A percentile compares a stretch with the other conserved stretches of the same genome.
Conservation (phyloP, 2,329 filamentous ascomycete species). For the Emmonsia crescens region DNA sequence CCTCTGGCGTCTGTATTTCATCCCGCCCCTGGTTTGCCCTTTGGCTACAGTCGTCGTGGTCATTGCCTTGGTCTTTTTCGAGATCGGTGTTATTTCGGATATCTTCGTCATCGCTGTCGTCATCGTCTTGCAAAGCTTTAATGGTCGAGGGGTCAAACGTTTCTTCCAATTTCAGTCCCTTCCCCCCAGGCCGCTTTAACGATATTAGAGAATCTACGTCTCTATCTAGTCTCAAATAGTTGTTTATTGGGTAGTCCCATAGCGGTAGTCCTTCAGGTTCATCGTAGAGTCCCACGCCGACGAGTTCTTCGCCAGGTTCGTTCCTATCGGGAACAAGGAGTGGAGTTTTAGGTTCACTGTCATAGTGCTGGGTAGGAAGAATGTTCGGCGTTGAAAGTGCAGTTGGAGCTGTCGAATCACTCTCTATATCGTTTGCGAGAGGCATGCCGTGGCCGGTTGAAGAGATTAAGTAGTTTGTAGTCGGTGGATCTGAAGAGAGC, state of each 20-base stretch:
- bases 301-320: slow-evolving; percentile 57
- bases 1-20: slow-evolving; percentile 2
- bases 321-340: slow-evolving; percentile 41
- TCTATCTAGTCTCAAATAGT: neutral
- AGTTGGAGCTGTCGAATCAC: slow-evolving; percentile 11
- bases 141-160: slow-evolving; percentile 57
- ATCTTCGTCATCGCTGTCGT: slow-evolving; percentile 48
- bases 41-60: neutral
- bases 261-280: slow-evolving; percentile 47
- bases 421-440: neutral
- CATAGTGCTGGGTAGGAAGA: slow-evolving; percentile 27
- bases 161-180: slow-evolving; percentile 71
- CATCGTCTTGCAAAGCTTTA: slow-evolving; percentile 32
- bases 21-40: neutral
- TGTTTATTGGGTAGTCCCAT: slow-evolving; percentile 40
- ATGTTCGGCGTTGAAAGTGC: slow-evolving; percentile 30
- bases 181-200: slow-evolving; percentile 49
- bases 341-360: slow-evolving; percentile 16
- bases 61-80: neutral
- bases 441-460: neutral
- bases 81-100: slow-evolving; percentile 41
- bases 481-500: neutral
- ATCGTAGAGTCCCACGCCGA: slow-evolving; percentile 78
- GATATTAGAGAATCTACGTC: slow-evolving; percentile 21
- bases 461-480: neutral